Evolutionary conservation across 257 asterid genomes (phyloP).

Genomic region (Ehretia macrophylla): DNA sequence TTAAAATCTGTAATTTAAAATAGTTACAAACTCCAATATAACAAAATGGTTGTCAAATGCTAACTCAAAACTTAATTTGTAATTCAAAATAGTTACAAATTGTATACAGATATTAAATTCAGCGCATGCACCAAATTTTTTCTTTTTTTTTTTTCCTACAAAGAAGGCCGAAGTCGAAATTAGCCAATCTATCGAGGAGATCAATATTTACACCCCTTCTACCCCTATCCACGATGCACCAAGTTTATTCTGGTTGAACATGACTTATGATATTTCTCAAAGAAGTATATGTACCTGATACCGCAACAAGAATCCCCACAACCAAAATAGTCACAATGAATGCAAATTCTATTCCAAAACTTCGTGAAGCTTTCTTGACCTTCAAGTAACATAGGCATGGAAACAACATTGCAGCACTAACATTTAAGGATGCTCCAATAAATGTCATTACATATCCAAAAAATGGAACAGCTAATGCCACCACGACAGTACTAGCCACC

Average conservation of each 20-base stretch:
- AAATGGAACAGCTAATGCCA: constrained; percentile 20
- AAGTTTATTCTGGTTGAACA: neutral
- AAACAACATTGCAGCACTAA: constrained; percentile 33
- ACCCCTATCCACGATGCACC: too few relatives aligned
- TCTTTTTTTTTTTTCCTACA: too few relatives aligned
- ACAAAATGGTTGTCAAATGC: too few relatives aligned
- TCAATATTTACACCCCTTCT: too few relatives aligned
- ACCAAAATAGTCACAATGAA: constrained; percentile 21
- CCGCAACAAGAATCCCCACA: constrained; percentile 28
- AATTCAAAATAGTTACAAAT: too few relatives aligned
- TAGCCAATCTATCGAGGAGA: too few relatives aligned
- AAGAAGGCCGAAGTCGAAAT: too few relatives aligned
- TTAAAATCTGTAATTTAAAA: too few relatives aligned
- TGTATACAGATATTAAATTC: too few relatives aligned
- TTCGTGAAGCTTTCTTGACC: constrained; percentile 23
- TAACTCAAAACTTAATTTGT: too few relatives aligned
- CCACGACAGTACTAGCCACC: constrained; percentile 10
- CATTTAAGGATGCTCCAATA: constrained; percentile 37
- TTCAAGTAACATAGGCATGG: constrained; percentile 50
- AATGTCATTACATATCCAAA: constrained; percentile 49
- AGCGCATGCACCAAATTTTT: too few relatives aligned
- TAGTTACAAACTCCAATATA: too few relatives aligned
- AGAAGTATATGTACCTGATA: constrained; percentile 36
- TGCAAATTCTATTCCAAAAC: constrained; percentile 22
- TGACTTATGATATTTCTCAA: constrained; percentile 24